Conservation (phyloP, 176 grass and related monocot species). For the Carex scoparia region DNA sequence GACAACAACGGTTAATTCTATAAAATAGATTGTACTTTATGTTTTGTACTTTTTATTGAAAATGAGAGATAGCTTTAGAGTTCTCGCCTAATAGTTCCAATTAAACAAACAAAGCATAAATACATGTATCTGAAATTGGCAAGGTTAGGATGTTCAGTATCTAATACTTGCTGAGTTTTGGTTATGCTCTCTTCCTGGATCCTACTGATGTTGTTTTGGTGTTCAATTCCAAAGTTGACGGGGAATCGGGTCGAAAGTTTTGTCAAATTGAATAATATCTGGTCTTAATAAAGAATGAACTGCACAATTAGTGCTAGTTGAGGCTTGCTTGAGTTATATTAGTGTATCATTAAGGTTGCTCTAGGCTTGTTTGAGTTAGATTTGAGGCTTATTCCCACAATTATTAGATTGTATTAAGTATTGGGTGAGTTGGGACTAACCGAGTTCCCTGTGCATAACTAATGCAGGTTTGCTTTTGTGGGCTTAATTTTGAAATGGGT, state of each 20-base stretch:
- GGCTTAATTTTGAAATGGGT: background rate
- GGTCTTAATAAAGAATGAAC: background rate
- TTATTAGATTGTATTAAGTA: too few species aligned
- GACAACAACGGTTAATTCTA: background rate
- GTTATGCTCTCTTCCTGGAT: background rate
- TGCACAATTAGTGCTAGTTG: background rate
- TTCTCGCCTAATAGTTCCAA: background rate
- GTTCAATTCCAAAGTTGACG: background rate
- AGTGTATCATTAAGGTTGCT: background rate
- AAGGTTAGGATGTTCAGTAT: background rate
- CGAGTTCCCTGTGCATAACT: background rate
- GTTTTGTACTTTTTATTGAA: background rate
- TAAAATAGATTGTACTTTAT: background rate
- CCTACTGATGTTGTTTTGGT: background rate
- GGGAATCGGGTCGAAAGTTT: background rate
- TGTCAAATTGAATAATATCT: background rate
- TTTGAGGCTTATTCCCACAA: conserved; percentile 1
- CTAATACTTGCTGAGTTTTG: background rate
- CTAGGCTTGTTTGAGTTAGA: background rate
- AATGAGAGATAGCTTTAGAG: background rate
- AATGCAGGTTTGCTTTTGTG: background rate
- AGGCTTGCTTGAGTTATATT: background rate
- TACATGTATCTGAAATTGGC: background rate
- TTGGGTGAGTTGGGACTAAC: background rate
- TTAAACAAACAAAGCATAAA: background rate